Evolutionary conservation across 768 basidiomycete genomes (phyloP), one percentile per base, ranked within the genome.

Genomic region (Tephrocybe sp.): DNA sequence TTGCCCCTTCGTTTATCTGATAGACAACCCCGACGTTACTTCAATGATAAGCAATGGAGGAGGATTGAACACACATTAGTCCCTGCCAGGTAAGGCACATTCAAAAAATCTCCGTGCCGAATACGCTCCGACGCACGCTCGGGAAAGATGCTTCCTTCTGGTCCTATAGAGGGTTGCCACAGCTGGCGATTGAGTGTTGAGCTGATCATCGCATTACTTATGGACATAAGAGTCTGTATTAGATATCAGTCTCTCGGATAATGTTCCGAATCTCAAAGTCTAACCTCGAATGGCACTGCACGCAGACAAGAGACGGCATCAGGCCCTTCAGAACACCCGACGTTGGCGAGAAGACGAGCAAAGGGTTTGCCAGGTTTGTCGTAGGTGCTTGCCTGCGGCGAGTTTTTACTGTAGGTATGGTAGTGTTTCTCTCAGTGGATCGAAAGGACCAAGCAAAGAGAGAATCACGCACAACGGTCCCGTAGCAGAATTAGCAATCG

Each of bases 141-240:
- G 0, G 76, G 60, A 16, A 76, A 60, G 43, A 82, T 67, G 57
- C 78, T 82, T 1, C 78, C 79, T 0, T 63, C 45, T 1, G 77
- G 76, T 0, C 81, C 80, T 4, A 81, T 70, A 0, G 78, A 51
- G 0, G 82, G 80, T 53, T 83, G 69, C 82, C 82, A 83, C 4
- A 82, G 63, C 53, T 84, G 82, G 0, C 49, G 15, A 44, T 83
- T 82, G 22, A 83, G 60, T 1, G 74, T 75, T 0, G 64, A 43
- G 0, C 18, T 42, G 8, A 78, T 76, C 73, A 83, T 70, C 0
- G 53, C 39, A 53, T 79, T 79, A 33, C 71, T 76, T 39, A 74
- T 72, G 45, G 71, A 69, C 50, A 78, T 34, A n/a, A 83, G 65
- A 2, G 68, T 75, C 82, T 83, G 19, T n/a, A 7, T n/a, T 22